phyloP scores from a whole-genome alignment of 2,329 filamentous ascomycete genomes.

The Cryphonectria japonica region DNA sequence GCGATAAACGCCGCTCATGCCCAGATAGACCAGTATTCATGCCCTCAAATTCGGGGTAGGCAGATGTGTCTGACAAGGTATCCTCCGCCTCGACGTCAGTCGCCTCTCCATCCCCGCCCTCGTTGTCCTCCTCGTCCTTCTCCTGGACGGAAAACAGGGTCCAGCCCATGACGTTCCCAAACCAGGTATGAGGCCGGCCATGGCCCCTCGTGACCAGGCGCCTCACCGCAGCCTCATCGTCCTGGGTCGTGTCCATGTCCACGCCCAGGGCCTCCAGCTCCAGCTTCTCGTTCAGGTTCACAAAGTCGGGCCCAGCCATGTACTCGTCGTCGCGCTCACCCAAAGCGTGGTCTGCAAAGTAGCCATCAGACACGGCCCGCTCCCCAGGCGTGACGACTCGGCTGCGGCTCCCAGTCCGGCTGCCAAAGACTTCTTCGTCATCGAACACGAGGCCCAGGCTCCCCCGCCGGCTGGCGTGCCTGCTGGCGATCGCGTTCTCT shows the following conservation, averaged over 20 bases:
- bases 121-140: conserved; percentile 56
- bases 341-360: conserved; percentile 39
- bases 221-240: conserved; percentile 63
- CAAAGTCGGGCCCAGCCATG: conserved; percentile 61
- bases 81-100: conserved; percentile 28
- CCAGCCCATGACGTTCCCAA: conserved; percentile 63
- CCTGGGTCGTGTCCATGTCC: conserved; percentile 49
- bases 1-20: conserved; percentile 47
- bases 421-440: conserved; percentile 47
- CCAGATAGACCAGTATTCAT: conserved; percentile 44
- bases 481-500: conserved; percentile 44
- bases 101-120: conserved; percentile 34
- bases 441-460: conserved; percentile 46
- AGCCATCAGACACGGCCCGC: conserved; percentile 41
- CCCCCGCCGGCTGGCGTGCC: conserved; percentile 51
- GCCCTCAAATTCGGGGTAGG: conserved; percentile 44
- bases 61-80: conserved; percentile 18
- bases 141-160: conserved; percentile 66
- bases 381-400: conserved; percentile 52
- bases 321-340: conserved; percentile 39
- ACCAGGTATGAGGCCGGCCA: conserved; percentile 59
- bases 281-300: conserved; percentile 63
- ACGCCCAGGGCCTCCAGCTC: conserved; percentile 60
- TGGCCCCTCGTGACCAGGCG: conserved; percentile 57
- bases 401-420: conserved; percentile 48